Evolutionary conservation across 2,329 filamentous ascomycete genomes (phyloP).

Genomic region (Domatiomyces globalis): DNA sequence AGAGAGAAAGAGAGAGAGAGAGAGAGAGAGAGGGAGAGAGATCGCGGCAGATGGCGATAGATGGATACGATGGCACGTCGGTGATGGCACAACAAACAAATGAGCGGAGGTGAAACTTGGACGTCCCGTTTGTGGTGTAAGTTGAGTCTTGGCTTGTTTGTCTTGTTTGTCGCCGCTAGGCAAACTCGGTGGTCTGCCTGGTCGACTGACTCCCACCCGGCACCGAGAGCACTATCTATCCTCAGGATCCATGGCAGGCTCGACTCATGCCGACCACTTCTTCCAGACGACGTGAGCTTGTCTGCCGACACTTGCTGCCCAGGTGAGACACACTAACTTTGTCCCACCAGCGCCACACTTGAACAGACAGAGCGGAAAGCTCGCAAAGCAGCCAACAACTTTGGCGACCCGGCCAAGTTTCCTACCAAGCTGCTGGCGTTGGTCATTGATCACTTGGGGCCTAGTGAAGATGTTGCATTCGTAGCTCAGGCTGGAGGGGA

Average conservation of each 20-base stretch:
- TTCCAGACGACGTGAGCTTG: slow-evolving; percentile 73
- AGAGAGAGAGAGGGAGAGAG: too few species aligned
- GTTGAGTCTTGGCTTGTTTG: background rate
- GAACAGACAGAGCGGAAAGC: slow-evolving; percentile 47
- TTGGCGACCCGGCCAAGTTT: slow-evolving; percentile 66
- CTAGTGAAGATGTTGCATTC: slow-evolving; percentile 41
- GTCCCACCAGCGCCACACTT: slow-evolving; percentile 31
- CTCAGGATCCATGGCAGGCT: slow-evolving; percentile 43
- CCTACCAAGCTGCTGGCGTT: slow-evolving; percentile 77
- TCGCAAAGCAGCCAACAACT: slow-evolving; percentile 62
- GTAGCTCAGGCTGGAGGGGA: slow-evolving; percentile 78
- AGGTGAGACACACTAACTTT: slow-evolving; percentile 20
- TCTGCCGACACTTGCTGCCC: slow-evolving; percentile 1
- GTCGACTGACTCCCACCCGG: background rate
- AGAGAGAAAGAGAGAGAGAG: too few species aligned
- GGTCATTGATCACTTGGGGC: slow-evolving; percentile 9
- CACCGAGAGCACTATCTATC: background rate
- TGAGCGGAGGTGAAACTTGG: background rate
- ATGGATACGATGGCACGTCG: background rate
- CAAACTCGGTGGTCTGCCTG: too few species aligned
- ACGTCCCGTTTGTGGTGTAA: background rate
- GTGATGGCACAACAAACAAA: background rate
- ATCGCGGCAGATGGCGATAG: slow-evolving; percentile 1
- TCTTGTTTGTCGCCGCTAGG: too few species aligned
- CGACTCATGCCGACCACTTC: slow-evolving; percentile 64